phyloP scores from a whole-genome alignment of 176 grass and related monocot species.

The Raddia distichophylla region DNA sequence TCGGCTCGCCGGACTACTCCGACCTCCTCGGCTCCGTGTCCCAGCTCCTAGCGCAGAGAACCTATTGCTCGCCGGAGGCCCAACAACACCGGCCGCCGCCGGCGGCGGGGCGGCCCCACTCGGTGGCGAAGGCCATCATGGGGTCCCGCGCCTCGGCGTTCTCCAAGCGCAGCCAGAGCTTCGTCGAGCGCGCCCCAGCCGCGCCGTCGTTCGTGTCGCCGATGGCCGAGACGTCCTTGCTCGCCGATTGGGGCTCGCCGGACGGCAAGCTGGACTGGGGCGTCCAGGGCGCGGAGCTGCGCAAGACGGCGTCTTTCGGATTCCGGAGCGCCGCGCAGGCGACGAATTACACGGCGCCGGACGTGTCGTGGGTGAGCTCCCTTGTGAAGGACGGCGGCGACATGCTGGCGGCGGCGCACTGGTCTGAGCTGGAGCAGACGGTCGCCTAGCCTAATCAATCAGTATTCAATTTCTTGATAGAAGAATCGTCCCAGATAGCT shows the following conservation, averaged over 20 bases:
- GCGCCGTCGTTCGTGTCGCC: constrained; percentile 27
- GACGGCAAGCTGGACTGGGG: constrained; percentile 74
- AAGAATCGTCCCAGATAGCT: background rate
- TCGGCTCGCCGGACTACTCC: constrained; percentile 30
- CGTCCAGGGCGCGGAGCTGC: constrained; percentile 67
- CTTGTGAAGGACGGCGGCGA: constrained; percentile 44
- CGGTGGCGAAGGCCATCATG: constrained; percentile 51
- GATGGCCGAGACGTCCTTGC: constrained; percentile 23
- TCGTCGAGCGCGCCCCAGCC: constrained; percentile 48
- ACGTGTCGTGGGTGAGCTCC: constrained; percentile 43
- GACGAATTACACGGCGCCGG: constrained; percentile 19
- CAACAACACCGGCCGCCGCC: background rate
- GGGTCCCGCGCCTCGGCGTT: constrained; percentile 50
- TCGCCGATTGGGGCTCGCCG: constrained; percentile 68
- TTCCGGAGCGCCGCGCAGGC: constrained; percentile 24
- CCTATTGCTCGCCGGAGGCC: constrained; percentile 10
- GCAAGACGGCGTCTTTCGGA: constrained; percentile 65
- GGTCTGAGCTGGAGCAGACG: constrained; percentile 61
- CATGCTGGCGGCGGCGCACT: constrained; percentile 42
- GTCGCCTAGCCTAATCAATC: constrained; percentile 40
- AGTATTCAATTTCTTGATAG: background rate
- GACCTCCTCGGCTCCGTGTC: constrained; percentile 38
- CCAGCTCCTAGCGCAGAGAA: constrained; percentile 23
- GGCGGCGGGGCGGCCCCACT: constrained; percentile 3
- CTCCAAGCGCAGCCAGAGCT: constrained; percentile 66